Evolutionary conservation across 202 grass and related monocot species (phyloP), one percentile per base, ranked within the genome.

Genomic region (Hordeum pubiflorum): DNA sequence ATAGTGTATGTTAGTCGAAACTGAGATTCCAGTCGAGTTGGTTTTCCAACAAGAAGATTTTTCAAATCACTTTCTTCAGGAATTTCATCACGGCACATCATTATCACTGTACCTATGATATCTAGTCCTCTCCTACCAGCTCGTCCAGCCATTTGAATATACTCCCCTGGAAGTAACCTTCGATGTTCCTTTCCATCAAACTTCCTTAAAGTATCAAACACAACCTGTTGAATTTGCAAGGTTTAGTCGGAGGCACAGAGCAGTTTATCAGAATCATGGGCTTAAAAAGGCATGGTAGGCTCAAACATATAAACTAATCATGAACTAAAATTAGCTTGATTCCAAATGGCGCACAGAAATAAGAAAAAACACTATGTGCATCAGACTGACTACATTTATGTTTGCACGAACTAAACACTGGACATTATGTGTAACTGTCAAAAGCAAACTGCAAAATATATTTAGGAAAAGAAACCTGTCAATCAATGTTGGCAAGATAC

Each of bases 111-210:
- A 63, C 94, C 94, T 70, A 94, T 94, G 22, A 76, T 92, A 94
- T 97, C 94, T 67, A 97, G 84, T 43, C 94, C 94, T 88, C 94
- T 91, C 81, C 94, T 88, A 40, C 94, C 94, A 91, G 94, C 94
- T 69, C 94, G 87, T 60, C 94, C 94, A 84, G 94, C 94, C 94
- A 97, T 97, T 86, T 97, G 94, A 84, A 91, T 97, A 87, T 97
- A 97, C 86, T 97, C 94, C 48, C 92, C 94, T 81, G 94, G 84
- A 90, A 97, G 85, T 57, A 97, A 90, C 67, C 73, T 91, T 33
- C 94, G 87, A 72, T 92, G 89, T 59, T 97, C 94, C 77, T 97
- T 97, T 68, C 94, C 94, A 86, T 97, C 94, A 58, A 97, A 94
- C 81, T 97, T 97, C 63, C 92, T 90, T 82, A 97, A 84, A 59